Evolutionary conservation across 495 filamentous ascomycete genomes (phyloP).

Genomic region (Rhizodiscina lignyota): DNA sequence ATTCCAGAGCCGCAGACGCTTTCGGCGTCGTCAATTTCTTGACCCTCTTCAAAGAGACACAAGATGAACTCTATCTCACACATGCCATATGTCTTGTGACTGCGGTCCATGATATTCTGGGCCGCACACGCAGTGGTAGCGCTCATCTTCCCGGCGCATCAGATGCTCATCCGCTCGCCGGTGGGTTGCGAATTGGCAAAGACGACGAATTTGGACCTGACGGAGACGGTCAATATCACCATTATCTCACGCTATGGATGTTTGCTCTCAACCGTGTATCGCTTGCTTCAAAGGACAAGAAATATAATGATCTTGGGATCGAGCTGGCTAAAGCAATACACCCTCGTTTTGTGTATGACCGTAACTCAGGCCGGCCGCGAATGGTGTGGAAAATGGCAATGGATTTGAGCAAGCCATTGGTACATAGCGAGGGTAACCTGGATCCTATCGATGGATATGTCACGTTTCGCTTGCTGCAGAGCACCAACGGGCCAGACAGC

Average conservation of each 20-base stretch:
- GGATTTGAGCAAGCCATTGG: slow-evolving; percentile 32
- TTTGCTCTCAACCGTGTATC: slow-evolving; percentile 47
- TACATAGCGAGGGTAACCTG: slow-evolving; percentile 39
- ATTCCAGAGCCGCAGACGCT: slow-evolving; percentile 24
- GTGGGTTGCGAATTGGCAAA: slow-evolving; percentile 51
- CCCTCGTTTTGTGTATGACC: slow-evolving; percentile 33
- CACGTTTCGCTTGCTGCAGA: slow-evolving; percentile 36
- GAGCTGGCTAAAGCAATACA: slow-evolving; percentile 43
- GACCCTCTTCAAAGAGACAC: slow-evolving; percentile 35
- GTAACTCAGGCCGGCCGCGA: slow-evolving; percentile 17
- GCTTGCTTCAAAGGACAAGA: slow-evolving; percentile 17
- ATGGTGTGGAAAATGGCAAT: slow-evolving; percentile 51
- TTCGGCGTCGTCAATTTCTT: slow-evolving; percentile 54
- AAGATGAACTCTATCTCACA: slow-evolving; percentile 28
- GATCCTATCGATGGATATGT: slow-evolving; percentile 47
- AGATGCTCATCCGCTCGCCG: slow-evolving; percentile 35
- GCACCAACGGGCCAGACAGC: slow-evolving; percentile 19
- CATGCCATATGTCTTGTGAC: slow-evolving; percentile 34
- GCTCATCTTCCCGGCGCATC: slow-evolving; percentile 35
- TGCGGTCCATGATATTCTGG: slow-evolving; percentile 39
- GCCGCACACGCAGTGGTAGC: slow-evolving; percentile 33
- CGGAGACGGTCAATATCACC: slow-evolving; percentile 50
- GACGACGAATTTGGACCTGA: slow-evolving; percentile 32
- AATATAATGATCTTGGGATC: slow-evolving; percentile 38
- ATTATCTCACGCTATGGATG: slow-evolving; percentile 57